A percentile compares a stretch with the other conserved stretches of the same genome.
These are phyloP conservation scores for Fusarium dimerum DNA, from an alignment of 2,329 filamentous ascomycete genomes.

Conservation along the genomic window DNA sequence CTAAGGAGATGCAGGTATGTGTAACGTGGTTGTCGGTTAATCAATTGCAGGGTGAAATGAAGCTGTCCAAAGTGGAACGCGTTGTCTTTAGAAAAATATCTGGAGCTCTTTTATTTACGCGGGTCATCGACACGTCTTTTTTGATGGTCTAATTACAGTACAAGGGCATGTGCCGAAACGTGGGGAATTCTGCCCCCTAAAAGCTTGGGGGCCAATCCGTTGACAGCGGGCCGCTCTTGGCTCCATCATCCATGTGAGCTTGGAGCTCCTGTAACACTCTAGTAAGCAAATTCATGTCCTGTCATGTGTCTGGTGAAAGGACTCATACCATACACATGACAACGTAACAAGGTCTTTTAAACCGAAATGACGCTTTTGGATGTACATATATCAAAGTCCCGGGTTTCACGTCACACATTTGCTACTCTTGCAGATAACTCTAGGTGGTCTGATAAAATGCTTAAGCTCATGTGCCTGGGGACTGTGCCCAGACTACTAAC, in stretches of 20 bases:
- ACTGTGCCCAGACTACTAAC: no score
- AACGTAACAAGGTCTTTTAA: no score
- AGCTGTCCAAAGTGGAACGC: constrained; percentile 5
- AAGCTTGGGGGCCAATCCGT: neutral
- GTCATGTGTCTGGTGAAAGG: no score
- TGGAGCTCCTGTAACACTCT: neutral
- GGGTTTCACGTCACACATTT: no score
- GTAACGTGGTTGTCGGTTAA: neutral
- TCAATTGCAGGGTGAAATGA: neutral
- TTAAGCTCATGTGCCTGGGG: no score
- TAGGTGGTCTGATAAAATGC: no score
- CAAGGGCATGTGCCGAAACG: neutral
- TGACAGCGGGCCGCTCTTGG: neutral
- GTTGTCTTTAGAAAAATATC: constrained; percentile 2
- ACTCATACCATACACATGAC: no score
- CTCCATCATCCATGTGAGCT: neutral
- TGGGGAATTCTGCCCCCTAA: neutral
- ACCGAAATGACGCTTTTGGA: no score
- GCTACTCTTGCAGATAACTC: no score
- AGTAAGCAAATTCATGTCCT: no score
- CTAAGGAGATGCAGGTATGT: neutral
- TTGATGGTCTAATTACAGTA: neutral
- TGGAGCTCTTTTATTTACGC: constrained; percentile 4
- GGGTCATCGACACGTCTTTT: neutral
- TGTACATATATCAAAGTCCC: no score